A percentile compares a stretch with the other conserved stretches of the same genome.
These are phyloP conservation scores for Theobroma grandiflorum DNA, from an alignment of 441 rosid species.

Conservation along the genomic window DNA sequence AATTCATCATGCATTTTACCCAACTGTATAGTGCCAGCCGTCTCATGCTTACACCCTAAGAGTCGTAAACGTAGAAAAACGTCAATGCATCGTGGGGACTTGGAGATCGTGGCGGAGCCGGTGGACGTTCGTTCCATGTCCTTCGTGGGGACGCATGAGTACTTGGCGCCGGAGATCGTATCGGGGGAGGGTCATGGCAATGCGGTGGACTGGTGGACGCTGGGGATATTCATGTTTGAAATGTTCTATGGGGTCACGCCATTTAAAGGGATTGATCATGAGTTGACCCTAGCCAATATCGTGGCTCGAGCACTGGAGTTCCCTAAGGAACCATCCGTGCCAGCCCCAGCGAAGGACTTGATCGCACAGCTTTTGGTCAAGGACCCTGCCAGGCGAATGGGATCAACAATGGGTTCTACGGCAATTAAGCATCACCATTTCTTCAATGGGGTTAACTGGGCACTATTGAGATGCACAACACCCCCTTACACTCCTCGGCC, in stretches of 20 bases:
- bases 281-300: constrained; percentile 74
- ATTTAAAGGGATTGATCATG: constrained; percentile 70
- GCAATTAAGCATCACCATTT: constrained; percentile 87
- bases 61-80: constrained; percentile 63
- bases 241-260: constrained; percentile 81
- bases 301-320: constrained; percentile 80
- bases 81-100: constrained; percentile 20
- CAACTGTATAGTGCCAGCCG: constrained; percentile 45
- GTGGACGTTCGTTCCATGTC: constrained; percentile 83
- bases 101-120: constrained; percentile 89
- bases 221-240: constrained; percentile 80
- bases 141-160: constrained; percentile 84
- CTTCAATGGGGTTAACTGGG: constrained; percentile 87
- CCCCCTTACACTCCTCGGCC: constrained; percentile 80
- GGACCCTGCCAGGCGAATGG: constrained; percentile 79
- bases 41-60: constrained; percentile 80
- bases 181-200: constrained; percentile 92
- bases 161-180: constrained; percentile 85
- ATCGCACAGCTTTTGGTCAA: constrained; percentile 81
- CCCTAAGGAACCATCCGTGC: constrained; percentile 76
- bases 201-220: constrained; percentile 92
- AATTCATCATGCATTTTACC: constrained; percentile 62
- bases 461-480: constrained; percentile 75
- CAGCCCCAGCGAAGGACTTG: constrained; percentile 83
- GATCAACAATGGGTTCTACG: constrained; percentile 85